These are phyloP conservation scores for Lathyrus aphaca DNA, from an alignment of 306 rosid genomes.

Conservation along the genomic window DNA sequence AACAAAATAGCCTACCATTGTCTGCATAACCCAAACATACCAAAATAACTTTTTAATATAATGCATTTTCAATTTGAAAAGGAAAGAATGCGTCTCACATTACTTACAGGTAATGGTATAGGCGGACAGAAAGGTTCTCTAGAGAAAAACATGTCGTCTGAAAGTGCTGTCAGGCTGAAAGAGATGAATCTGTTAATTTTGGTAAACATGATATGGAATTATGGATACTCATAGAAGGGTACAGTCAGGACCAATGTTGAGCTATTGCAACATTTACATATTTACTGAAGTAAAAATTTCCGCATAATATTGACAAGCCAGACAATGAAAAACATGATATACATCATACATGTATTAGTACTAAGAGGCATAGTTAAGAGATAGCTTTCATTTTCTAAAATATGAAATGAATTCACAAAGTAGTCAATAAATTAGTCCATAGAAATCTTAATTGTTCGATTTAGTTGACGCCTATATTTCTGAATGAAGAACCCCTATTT, in stretches of 20 bases:
- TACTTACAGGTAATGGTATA: conserved; percentile 48
- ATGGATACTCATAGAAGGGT: background rate
- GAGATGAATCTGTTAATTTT: conserved; percentile 23
- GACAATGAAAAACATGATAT: conserved; percentile 13
- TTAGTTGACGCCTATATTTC: conserved; percentile 7
- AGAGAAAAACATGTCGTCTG: conserved; percentile 40
- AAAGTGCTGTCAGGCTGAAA: conserved; percentile 45
- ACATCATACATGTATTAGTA: no score
- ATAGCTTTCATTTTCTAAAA: conserved; percentile 15
- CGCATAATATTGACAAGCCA: conserved; percentile 3
- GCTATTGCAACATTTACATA: conserved; percentile 14
- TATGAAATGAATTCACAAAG: conserved; percentile 10
- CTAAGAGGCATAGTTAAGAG: no score
- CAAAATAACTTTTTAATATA: background rate
- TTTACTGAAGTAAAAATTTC: conserved; percentile 19
- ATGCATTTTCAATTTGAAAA: conserved; percentile 26
- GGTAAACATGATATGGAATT: conserved; percentile 9
- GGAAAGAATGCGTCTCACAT: background rate
- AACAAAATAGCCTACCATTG: conserved; percentile 71
- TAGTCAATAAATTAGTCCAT: background rate
- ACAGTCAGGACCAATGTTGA: conserved; percentile 22
- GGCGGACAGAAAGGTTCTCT: conserved; percentile 39
- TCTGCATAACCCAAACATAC: conserved; percentile 55
- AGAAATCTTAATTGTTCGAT: conserved; percentile 6
- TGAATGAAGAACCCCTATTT: background rate